Evolutionary conservation across 2,329 filamentous ascomycete species (phyloP).

Genomic region (Aspergillus vadensis): DNA sequence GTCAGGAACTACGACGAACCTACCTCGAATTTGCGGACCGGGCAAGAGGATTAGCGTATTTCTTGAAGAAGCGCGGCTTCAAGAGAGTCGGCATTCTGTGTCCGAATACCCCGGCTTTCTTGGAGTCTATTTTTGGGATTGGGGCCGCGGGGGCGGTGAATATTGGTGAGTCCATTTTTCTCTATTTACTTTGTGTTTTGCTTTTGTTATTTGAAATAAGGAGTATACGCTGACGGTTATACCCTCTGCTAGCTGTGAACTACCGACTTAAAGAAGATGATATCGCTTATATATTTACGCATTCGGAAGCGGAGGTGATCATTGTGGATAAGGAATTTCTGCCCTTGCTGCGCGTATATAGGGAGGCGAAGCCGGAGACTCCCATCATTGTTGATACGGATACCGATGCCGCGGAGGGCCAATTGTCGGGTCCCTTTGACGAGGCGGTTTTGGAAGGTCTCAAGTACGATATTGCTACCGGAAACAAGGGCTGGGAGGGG

Average conservation of each 20-base stretch:
- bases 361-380: slow-evolving; percentile 61
- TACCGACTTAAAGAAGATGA: slow-evolving; percentile 80
- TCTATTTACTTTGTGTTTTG: neutral
- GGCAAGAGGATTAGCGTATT: slow-evolving; percentile 85
- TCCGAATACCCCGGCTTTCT: slow-evolving; percentile 91
- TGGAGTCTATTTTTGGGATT: slow-evolving; percentile 87
- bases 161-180: slow-evolving; percentile 53
- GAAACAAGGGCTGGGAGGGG: slow-evolving; percentile 72
- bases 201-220: neutral
- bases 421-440: slow-evolving; percentile 78
- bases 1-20: slow-evolving; percentile 69
- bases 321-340: slow-evolving; percentile 83
- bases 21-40: slow-evolving; percentile 85
- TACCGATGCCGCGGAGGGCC: slow-evolving; percentile 73
- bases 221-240: neutral
- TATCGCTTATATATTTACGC: slow-evolving; percentile 85
- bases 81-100: slow-evolving; percentile 81
- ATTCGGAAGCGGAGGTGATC: slow-evolving; percentile 82
- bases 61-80: slow-evolving; percentile 70
- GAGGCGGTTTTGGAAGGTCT: slow-evolving; percentile 80
- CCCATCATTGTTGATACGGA: slow-evolving; percentile 81
- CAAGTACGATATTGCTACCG: slow-evolving; percentile 66
- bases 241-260: slow-evolving; percentile 56
- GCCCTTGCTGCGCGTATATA: slow-evolving; percentile 68
- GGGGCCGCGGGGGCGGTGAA: slow-evolving; percentile 77